Evolutionary conservation across 2,329 filamentous ascomycete species (phyloP), one percentile per base, ranked within the genome.

Genomic region (Aspergillus sp.): DNA sequence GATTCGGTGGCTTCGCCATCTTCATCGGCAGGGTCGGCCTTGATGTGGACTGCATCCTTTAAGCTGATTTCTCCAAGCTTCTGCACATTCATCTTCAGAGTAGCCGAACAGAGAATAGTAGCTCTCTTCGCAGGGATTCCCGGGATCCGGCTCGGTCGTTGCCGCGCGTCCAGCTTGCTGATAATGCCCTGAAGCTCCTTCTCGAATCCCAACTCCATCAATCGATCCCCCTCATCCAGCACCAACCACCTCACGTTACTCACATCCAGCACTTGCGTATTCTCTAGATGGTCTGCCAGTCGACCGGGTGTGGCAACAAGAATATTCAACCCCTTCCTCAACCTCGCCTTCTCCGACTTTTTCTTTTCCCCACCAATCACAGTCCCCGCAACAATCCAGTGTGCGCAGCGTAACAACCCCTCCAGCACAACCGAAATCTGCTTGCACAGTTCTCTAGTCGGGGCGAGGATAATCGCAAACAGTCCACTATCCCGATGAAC

Each of bases 201-300:
- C 75, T 98, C 95, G 66, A 99, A 99, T 0, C 95, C 95, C 68
- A 98, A 83, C 70, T 99, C 95, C 93, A 99, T 97, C 71, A 99
- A 80, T n/a, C 95, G 85, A 80, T 99, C 95, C 30, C 95, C 95
- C 75, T 99, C 95, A 68, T 99, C 95, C 5, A 99, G 82, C 2
- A 99, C 88, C 22, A 99, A 79, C 95, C 95, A 99, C 59, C 93
- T 83, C 4, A 97, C 93, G 20, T 89, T 93, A 67, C 89, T 90
- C 41, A 98, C 86, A 63, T 95, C 90, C 52, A 99, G 80, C 0
- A 88, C 91, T 73, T 96, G 87, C 0, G 95, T 99, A 70, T 97
- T 91, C 66, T 96, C 89, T 48, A 99, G 78, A 75, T 99, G 95
- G 78, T 99, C 95, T 4, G 88, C 89, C 58, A 99, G 79, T 60